Evolutionary conservation across 148 eudicot genomes (phyloP), one percentile per base, ranked within the genome.

Genomic region (Heliosperma pusillum): DNA sequence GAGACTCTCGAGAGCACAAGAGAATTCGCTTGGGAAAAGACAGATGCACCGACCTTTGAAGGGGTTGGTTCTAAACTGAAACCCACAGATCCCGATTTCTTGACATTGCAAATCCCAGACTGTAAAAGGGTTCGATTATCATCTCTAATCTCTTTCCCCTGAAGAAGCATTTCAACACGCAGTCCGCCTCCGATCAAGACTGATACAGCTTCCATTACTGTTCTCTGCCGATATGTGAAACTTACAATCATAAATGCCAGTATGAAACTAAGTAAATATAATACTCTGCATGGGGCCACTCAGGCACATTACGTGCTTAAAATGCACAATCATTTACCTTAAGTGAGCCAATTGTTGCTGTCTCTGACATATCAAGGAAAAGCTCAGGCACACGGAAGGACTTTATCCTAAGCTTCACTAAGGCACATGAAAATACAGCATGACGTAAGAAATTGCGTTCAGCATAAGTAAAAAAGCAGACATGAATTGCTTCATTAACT

Each of bases 341-440:
- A 21, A 95, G 85, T 68, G 96, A 90, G 71, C 93, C 97, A 81
- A 95, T 87, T 33, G 94, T 92, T 47, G 92, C 91, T n/a, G 88
- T 84, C 85, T 95, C 96, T 70, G 99, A 92, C 72, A 95, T 70
- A 81, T 95, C 99, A 79, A 95, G 81, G 64, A 88, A 88, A 71
- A 95, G 88, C 88, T 95, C 97, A 3, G 97, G 99, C 69, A 95
- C 94, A 74, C 86, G 83, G 36, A 95, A 95, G 40, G 99, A 95
- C 85, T 87, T 90, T 80, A 95, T 95, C 88, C 87, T 86, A 66
- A 95, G 89, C 86, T 90, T 95, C 84, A 92, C 99, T 95, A 94
- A 76, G 79, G 72, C 71, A 84, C 82, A 82, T 78, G 64, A 67
- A 80, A 84, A n/a, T 80, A 88, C 59, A 87, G 77, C 82, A 63